Evolutionary conservation across 345 rosid genomes (phyloP).

Genomic region (Rhodamnia argentea): DNA sequence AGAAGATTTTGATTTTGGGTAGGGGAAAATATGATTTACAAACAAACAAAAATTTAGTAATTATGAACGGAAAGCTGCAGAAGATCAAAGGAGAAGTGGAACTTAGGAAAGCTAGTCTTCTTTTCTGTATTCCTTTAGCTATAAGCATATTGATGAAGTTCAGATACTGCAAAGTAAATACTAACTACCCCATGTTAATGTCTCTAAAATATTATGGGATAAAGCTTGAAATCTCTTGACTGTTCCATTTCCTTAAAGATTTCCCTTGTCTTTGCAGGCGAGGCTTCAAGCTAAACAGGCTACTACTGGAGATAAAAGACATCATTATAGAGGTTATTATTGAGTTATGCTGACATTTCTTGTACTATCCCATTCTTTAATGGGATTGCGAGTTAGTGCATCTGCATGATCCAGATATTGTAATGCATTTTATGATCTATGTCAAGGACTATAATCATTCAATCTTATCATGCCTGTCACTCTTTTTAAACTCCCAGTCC

Average conservation of each 20-base stretch:
- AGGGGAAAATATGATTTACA: not conserved
- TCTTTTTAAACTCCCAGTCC: not conserved
- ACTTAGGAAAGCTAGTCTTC: not conserved
- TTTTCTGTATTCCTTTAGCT: not conserved
- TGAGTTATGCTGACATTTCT: not conserved
- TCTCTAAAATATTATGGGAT: not conserved
- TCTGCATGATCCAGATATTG: not conserved
- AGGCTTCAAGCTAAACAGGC: constrained; percentile 93
- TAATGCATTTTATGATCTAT: not conserved
- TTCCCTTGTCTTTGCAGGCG: constrained; percentile 28
- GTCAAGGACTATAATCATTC: not conserved
- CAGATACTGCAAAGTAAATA: not conserved
- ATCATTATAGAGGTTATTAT: constrained; percentile 63
- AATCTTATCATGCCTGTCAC: not conserved
- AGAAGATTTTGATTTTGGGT: not conserved
- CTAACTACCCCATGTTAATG: not conserved
- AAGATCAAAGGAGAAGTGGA: not conserved
- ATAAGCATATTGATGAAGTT: not conserved
- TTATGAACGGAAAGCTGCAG: not conserved
- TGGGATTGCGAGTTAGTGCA: not conserved
- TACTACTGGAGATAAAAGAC: constrained; percentile 60
- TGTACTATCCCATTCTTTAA: not conserved
- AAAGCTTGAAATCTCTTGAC: not conserved
- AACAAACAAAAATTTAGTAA: not conserved
- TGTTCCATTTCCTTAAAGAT: not conserved